Evolutionary conservation across 2,329 filamentous ascomycete species (phyloP).

Genomic region (Claviceps pusilla): DNA sequence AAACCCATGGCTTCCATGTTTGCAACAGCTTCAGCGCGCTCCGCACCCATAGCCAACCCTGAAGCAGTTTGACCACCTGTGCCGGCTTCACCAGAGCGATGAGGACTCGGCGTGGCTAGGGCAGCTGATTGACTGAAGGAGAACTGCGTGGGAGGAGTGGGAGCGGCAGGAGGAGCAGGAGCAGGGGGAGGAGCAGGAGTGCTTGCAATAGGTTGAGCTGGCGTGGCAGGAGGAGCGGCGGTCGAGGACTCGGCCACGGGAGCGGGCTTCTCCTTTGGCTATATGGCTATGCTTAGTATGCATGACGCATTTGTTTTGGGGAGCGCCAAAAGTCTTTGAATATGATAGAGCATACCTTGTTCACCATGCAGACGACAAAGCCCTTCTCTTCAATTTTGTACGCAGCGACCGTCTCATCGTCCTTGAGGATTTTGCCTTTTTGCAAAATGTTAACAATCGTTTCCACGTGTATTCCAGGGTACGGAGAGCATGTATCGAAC

Average conservation of each 20-base stretch:
- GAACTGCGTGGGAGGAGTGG: conserved; percentile 24
- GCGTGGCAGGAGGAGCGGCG: conserved; percentile 44
- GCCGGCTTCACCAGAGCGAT: conserved; percentile 23
- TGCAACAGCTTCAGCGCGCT: conserved; percentile 66
- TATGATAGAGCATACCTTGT: conserved; percentile 51
- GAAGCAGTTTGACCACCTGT: conserved; percentile 42
- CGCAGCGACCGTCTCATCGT: conserved; percentile 89
- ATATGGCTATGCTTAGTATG: not conserved
- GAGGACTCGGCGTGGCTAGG: conserved; percentile 40
- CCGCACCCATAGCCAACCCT: conserved; percentile 71
- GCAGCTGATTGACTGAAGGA: conserved; percentile 33
- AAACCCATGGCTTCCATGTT: conserved; percentile 99
- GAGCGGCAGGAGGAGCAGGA: conserved; percentile 30
- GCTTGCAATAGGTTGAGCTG: conserved; percentile 36
- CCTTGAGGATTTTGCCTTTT: conserved; percentile 90
- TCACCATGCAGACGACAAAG: conserved; percentile 96
- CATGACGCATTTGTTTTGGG: not conserved
- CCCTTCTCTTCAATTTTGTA: conserved; percentile 99
- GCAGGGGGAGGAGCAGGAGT: conserved; percentile 48
- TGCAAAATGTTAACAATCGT: conserved; percentile 8
- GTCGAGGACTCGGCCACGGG: conserved; percentile 39
- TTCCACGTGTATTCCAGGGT: conserved; percentile 1
- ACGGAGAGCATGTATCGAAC: conserved; percentile 32
- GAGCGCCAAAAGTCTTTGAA: not conserved
- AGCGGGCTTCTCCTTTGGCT: conserved; percentile 49